Conservation (phyloP, 1,139 yeast species). For the Scheffersomyces segobiensis region DNA sequence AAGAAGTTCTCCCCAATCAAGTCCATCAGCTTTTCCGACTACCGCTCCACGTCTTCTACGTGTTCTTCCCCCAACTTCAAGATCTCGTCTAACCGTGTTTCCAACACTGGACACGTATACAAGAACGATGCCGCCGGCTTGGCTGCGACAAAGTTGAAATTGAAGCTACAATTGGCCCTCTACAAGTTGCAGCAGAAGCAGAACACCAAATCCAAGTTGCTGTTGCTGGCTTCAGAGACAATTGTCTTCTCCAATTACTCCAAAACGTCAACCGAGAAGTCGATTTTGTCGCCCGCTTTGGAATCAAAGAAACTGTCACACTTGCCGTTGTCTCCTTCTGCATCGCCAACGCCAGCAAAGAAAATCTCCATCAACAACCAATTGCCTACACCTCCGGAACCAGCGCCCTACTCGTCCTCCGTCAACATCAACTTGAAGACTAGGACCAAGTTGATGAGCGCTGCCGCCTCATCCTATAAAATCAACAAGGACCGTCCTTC, state of each 20-base stretch:
- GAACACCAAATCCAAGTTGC: not conserved
- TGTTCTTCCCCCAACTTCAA: slow-evolving; percentile 7
- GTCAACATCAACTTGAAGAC: slow-evolving; percentile 26
- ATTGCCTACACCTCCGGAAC: slow-evolving; percentile 21
- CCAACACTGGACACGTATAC: not conserved
- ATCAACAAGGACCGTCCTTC: slow-evolving; percentile 15
- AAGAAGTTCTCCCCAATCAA: slow-evolving; percentile 10
- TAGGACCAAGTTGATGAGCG: not conserved
- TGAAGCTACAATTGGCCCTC: slow-evolving; percentile 75
- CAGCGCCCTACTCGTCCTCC: slow-evolving; percentile 19
- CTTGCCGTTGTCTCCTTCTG: not conserved
- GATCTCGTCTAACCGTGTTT: not conserved
- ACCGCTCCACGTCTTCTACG: slow-evolving; percentile 14
- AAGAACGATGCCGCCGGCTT: slow-evolving; percentile 17
- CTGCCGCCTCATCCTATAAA: not conserved
- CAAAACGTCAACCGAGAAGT: not conserved
- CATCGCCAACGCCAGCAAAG: not conserved
- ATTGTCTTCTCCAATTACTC: not conserved
- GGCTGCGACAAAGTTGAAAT: slow-evolving; percentile 65
- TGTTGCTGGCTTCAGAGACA: not conserved
- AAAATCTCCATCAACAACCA: slow-evolving; percentile 2
- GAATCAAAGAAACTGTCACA: not conserved
- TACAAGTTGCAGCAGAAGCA: slow-evolving; percentile 54
- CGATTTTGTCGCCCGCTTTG: not conserved
- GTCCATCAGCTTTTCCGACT: slow-evolving; percentile 28